A percentile compares a stretch with the other conserved stretches of the same genome.
These are phyloP conservation scores for Jatropha multifida DNA, from an alignment of 441 rosid species.

Conservation along the genomic window DNA sequence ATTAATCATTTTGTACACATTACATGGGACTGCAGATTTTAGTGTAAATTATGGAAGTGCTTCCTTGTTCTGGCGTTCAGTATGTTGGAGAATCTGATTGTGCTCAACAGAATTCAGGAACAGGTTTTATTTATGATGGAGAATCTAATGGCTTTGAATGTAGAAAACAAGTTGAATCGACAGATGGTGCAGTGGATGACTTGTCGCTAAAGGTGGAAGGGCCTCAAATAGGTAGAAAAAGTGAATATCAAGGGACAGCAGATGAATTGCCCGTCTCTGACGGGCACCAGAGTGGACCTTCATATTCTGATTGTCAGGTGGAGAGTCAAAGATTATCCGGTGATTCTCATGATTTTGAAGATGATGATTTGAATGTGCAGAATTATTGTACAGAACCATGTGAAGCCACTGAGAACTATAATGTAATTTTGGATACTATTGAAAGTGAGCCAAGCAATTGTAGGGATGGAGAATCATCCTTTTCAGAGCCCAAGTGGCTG, in stretches of 20 bases:
- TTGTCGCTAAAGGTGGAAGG: conserved; percentile 38
- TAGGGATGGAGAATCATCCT: conserved; percentile 54
- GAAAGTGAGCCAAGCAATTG: conserved; percentile 50
- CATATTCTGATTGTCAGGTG: conserved; percentile 42
- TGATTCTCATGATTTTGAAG: conserved; percentile 52
- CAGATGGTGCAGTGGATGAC: conserved; percentile 37
- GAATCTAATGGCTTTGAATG: conserved; percentile 36
- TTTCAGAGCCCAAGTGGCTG: conserved; percentile 75
- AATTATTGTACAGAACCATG: conserved; percentile 38
- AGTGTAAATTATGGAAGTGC: conserved; percentile 55
- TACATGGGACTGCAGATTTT: conserved; percentile 27
- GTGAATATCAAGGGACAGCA: conserved; percentile 33
- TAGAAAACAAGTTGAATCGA: conserved; percentile 40
- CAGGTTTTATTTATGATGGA: conserved; percentile 28
- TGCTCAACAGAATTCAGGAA: conserved; percentile 39
- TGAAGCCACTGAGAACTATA: conserved; percentile 46
- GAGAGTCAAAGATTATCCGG: conserved; percentile 46
- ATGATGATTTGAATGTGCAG: conserved; percentile 43
- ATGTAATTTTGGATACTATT: conserved; percentile 44
- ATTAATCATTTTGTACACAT: conserved; percentile 26
- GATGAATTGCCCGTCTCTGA: conserved; percentile 39
- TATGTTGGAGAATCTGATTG: conserved; percentile 46
- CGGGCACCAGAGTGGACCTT: conserved; percentile 38
- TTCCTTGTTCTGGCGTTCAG: conserved; percentile 55
- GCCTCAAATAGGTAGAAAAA: conserved; percentile 32